Percentiles rank a stretch among this genome's conserved stretches.
These are phyloP conservation scores for Bipolaris zeicola DNA, from an alignment of 2,329 filamentous ascomycete genomes.

Conservation along the genomic window DNA sequence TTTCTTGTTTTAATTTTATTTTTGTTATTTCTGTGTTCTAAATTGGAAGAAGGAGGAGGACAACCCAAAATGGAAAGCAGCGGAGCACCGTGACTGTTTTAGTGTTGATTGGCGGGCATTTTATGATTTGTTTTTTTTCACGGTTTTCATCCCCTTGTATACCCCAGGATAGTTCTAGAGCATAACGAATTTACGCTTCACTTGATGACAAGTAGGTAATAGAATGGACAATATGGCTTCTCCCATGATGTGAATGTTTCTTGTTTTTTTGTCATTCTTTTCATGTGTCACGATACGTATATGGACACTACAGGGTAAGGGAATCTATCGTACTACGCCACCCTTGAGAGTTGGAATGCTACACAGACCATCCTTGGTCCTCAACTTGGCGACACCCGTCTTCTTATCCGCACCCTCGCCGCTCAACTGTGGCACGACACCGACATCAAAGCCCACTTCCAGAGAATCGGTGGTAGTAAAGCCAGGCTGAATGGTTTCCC, in stretches of 20 bases:
- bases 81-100: background rate
- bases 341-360: constrained; percentile 80
- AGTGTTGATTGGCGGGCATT: constrained; percentile 1
- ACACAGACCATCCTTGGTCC: constrained; percentile 81
- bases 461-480: constrained; percentile 85
- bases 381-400: constrained; percentile 64
- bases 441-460: constrained; percentile 86
- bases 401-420: constrained; percentile 67
- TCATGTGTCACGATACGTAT: background rate
- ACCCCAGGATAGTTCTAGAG: constrained; percentile 12
- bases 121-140: background rate
- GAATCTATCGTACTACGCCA: constrained; percentile 75
- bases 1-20: background rate
- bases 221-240: background rate
- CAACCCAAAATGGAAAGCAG: background rate
- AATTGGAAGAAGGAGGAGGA: background rate
- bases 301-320: background rate
- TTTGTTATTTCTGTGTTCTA: background rate
- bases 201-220: background rate
- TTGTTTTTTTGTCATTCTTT: background rate
- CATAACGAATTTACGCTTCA: constrained; percentile 12
- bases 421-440: constrained; percentile 74
- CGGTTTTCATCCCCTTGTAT: constrained; percentile 6
- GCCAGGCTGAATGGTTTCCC: constrained; percentile 95
- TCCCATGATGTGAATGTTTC: background rate